Conservation (phyloP, 257 asterid genomes). For the Lycium ferocissimum region DNA sequence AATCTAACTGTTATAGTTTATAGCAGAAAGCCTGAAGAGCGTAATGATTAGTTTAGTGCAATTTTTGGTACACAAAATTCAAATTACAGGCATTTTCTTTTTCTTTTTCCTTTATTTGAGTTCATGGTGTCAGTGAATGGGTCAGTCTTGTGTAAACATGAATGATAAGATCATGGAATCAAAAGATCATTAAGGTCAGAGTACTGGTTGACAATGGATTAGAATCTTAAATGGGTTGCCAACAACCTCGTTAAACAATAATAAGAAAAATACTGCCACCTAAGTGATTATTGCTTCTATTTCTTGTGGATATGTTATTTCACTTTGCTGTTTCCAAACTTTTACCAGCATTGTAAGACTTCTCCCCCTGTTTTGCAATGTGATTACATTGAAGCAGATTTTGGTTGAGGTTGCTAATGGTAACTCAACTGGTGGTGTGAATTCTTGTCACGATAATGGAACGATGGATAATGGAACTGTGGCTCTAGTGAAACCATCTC, state of each 20-base stretch:
- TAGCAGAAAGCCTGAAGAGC: conserved; percentile 25
- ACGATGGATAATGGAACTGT: conserved; percentile 63
- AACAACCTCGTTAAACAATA: not conserved
- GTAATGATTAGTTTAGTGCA: conserved; percentile 14
- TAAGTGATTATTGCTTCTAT: not conserved
- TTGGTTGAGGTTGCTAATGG: conserved; percentile 73
- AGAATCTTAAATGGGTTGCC: conserved; percentile 5
- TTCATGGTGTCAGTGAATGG: conserved; percentile 21
- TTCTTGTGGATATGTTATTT: not conserved
- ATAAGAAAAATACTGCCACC: not conserved
- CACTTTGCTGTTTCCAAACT: conserved; percentile 9
- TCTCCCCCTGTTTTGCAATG: conserved; percentile 37
- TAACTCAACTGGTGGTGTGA: conserved; percentile 52
- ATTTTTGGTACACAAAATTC: conserved; percentile 11
- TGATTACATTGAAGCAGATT: conserved; percentile 58
- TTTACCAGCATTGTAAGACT: not conserved
- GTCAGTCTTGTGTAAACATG: not conserved
- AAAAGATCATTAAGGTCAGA: not conserved
- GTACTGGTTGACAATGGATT: not conserved
- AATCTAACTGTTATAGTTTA: conserved; percentile 17
- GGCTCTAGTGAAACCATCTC: conserved; percentile 57
- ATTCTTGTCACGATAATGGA: conserved; percentile 72
- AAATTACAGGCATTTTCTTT: not conserved
- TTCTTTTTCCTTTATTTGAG: not conserved
- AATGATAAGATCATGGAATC: conserved; percentile 3